phyloP scores from a whole-genome alignment of 768 basidiomycete genomes.

The Mycena metata region DNA sequence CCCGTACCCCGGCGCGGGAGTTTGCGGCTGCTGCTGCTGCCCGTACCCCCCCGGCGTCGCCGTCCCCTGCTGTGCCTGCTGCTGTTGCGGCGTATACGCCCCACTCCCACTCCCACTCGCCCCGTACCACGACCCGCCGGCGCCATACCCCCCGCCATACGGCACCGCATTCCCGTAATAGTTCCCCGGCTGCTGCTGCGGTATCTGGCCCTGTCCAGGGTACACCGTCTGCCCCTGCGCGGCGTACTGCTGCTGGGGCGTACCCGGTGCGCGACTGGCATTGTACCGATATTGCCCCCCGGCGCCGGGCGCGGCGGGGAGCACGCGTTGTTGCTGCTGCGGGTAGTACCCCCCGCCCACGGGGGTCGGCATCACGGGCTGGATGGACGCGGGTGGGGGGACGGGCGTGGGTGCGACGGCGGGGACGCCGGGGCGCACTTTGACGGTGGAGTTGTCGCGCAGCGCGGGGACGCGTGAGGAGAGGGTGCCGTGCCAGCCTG shows the following conservation, averaged over 20 bases:
- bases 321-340: conserved; percentile 28
- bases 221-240: not conserved
- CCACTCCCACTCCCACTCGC: conserved; percentile 7
- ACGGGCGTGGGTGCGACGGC: conserved; percentile 50
- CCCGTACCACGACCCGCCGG: conserved; percentile 17
- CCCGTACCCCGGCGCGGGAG: conserved; percentile 48
- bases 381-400: conserved; percentile 44
- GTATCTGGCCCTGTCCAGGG: not conserved
- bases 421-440: conserved; percentile 61
- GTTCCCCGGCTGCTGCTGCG: too few relatives aligned
- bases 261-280: not conserved
- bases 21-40: not conserved
- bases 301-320: conserved; percentile 36
- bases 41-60: conserved; percentile 2
- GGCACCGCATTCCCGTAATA: conserved; percentile 19
- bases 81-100: too few relatives aligned
- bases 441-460: conserved; percentile 81
- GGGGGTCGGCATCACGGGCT: conserved; percentile 40
- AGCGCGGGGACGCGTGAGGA: conserved; percentile 72
- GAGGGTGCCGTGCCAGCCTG: conserved; percentile 84
- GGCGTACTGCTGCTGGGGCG: conserved; percentile 3
- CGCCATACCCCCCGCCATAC: conserved; percentile 21
- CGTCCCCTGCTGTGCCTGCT: conserved; percentile 12
- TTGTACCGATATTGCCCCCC: conserved; percentile 36
- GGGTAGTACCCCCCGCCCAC: conserved; percentile 9